These are phyloP conservation scores for Pseudogymnoascus pannorum DNA, from an alignment of 2,329 filamentous ascomycete species.

Conservation along the genomic window DNA sequence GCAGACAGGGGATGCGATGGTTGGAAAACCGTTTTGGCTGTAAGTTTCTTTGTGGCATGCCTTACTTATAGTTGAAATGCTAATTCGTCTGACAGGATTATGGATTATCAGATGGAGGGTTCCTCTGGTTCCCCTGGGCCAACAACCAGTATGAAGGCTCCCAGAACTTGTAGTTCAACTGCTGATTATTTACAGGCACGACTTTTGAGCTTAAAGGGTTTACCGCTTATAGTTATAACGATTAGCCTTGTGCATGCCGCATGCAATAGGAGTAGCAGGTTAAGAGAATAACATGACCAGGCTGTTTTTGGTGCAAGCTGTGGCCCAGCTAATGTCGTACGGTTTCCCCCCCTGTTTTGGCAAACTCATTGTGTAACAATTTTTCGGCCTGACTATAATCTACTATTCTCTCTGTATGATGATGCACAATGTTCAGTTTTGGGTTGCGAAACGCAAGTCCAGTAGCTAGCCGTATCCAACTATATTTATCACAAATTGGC, in stretches of 20 bases:
- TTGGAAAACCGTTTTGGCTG: conserved; percentile 40
- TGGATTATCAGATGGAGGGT: conserved; percentile 19
- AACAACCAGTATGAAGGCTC: conserved; percentile 8
- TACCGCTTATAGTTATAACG: conserved; percentile 13
- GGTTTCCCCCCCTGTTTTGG: neutral
- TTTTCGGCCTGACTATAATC: neutral
- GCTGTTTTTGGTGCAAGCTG: neutral
- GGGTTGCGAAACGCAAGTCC: neutral
- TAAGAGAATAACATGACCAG: neutral
- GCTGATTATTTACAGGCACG: conserved; percentile 7
- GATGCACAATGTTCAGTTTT: neutral
- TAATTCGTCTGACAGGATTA: neutral
- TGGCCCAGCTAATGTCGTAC: neutral
- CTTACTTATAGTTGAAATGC: neutral
- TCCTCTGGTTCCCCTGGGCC: conserved; percentile 17
- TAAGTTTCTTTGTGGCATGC: neutral
- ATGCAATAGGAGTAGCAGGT: neutral
- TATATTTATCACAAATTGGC: neutral
- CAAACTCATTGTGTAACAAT: neutral
- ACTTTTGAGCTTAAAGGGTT: conserved; percentile 12
- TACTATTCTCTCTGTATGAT: neutral
- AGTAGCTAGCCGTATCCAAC: neutral
- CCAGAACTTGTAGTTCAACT: neutral
- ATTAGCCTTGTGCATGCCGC: neutral
- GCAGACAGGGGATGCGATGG: conserved; percentile 42